These are phyloP conservation scores for Scheffersomyces lignicola DNA, from an alignment of 1,139 yeast species.

Conservation along the genomic window DNA sequence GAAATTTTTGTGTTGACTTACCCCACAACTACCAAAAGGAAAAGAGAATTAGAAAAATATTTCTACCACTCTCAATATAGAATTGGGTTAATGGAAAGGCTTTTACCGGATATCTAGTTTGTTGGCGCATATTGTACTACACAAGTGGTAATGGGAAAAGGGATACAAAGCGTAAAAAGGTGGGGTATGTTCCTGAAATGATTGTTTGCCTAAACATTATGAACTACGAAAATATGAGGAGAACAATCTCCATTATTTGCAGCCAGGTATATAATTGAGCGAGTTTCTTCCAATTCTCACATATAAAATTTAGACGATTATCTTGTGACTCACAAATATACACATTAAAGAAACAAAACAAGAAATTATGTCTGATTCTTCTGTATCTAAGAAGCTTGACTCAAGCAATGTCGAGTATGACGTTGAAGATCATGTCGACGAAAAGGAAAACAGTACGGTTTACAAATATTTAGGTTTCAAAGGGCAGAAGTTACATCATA, in stretches of 20 bases:
- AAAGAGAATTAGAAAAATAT: no score
- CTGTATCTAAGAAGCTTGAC: conserved; percentile 1
- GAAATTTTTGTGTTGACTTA: no score
- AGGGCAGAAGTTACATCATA: conserved; percentile 25
- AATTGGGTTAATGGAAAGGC: no score
- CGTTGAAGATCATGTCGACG: conserved; percentile 10
- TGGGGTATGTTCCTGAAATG: neutral
- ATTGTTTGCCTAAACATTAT: no score
- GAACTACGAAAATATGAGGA: no score
- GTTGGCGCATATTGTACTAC: no score
- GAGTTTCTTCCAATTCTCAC: neutral
- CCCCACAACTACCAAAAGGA: no score
- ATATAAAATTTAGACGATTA: neutral
- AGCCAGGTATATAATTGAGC: conserved; percentile 2
- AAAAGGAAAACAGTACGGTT: conserved; percentile 12
- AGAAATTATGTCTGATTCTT: conserved; percentile 2
- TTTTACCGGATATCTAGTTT: no score
- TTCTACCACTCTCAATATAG: no score
- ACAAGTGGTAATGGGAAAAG: no score
- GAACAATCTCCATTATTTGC: conserved; percentile 1
- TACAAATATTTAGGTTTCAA: conserved; percentile 25
- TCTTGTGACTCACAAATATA: neutral
- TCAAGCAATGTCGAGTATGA: conserved; percentile 8
- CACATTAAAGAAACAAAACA: neutral
- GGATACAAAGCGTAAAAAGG: neutral